Percentiles rank a stretch among this genome's conserved stretches.
These are phyloP conservation scores for Solanum boliviense DNA, from an alignment of 257 asterid species.

Conservation along the genomic window DNA sequence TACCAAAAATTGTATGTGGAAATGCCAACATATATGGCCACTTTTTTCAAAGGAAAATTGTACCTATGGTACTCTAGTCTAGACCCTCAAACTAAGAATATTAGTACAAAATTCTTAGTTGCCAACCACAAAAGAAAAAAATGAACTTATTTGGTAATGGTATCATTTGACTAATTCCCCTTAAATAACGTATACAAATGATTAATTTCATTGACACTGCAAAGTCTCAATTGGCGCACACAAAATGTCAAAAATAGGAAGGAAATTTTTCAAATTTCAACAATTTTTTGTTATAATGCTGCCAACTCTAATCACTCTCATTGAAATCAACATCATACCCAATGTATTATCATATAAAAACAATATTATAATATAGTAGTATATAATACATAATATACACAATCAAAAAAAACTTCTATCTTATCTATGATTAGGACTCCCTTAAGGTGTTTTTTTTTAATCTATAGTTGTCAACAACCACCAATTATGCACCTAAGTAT, in stretches of 20 bases:
- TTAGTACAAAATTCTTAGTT: neutral
- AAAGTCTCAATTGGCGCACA: neutral
- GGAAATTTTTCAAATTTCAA: neutral
- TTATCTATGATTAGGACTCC: neutral
- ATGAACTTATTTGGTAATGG: neutral
- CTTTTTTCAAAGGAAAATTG: neutral
- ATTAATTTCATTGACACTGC: neutral
- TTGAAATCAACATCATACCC: neutral
- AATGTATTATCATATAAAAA: neutral
- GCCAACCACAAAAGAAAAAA: neutral
- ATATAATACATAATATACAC: neutral
- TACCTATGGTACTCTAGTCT: neutral
- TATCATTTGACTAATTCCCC: neutral
- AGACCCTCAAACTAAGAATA: neutral
- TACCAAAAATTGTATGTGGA: neutral
- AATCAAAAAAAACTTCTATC: neutral
- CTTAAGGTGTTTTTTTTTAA: neutral
- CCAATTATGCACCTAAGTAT: neutral
- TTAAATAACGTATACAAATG: neutral
- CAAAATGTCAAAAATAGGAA: neutral
- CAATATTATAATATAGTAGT: neutral
- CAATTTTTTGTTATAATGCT: neutral
- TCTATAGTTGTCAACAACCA: neutral
- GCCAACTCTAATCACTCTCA: neutral
- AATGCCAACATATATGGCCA: neutral